phyloP scores from a whole-genome alignment of 2,329 filamentous ascomycete genomes.

The Chaetomium sp. region DNA sequence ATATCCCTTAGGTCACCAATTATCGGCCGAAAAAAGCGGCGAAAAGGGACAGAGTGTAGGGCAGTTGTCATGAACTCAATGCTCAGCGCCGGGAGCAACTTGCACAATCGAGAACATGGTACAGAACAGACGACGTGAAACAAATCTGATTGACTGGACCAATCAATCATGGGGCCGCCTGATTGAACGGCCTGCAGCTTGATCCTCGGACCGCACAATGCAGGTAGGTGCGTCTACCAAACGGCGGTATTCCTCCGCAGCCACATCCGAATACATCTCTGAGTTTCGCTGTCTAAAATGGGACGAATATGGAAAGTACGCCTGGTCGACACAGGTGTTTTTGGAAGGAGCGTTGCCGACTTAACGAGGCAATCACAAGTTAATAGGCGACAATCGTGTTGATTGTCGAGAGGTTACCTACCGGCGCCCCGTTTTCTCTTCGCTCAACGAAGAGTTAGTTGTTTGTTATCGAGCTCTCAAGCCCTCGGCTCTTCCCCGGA shows the following conservation, averaged over 20 bases:
- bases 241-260: background rate
- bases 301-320: too few species aligned
- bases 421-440: too few species aligned
- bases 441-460: too few species aligned
- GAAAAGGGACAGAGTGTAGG: constrained; percentile 6
- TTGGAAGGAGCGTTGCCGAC: too few species aligned
- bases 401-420: too few species aligned
- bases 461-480: too few species aligned
- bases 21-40: constrained; percentile 24
- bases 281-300: too few species aligned
- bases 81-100: constrained; percentile 5
- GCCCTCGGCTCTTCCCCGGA: background rate
- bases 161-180: constrained; percentile 14
- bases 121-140: constrained; percentile 19
- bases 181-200: constrained; percentile 12
- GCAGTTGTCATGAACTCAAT: too few species aligned
- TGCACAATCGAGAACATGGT: constrained; percentile 4
- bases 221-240: background rate
- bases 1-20: constrained; percentile 17
- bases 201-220: constrained; percentile 15
- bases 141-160: constrained; percentile 14
- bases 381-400: too few species aligned
- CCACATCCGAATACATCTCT: background rate
- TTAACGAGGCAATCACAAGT: too few species aligned
- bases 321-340: too few species aligned